Evolutionary conservation across 257 asterid species (phyloP).

Genomic region (Oldenlandia corymbosa): DNA sequence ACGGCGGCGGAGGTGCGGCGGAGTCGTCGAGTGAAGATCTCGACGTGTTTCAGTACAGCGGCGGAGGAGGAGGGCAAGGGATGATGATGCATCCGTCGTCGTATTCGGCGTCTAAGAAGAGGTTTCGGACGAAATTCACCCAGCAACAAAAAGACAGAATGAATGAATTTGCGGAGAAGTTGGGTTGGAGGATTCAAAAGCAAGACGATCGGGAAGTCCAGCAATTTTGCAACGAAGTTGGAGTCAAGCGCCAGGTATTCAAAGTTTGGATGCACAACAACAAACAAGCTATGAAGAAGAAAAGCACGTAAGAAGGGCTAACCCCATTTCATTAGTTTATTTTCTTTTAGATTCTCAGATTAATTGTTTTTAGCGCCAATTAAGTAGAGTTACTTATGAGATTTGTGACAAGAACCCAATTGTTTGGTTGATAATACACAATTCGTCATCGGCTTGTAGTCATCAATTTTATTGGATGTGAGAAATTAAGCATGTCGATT

Average conservation of each 20-base stretch:
- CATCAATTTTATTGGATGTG: too few relatives aligned
- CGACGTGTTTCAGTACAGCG: constrained; percentile 25
- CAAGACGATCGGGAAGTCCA: constrained; percentile 53
- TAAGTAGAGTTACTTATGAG: too few relatives aligned
- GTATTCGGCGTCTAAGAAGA: constrained; percentile 41
- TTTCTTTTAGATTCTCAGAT: not conserved
- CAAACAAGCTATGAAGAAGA: constrained; percentile 69
- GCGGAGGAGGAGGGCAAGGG: not conserved
- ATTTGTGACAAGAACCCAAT: too few relatives aligned
- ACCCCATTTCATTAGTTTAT: too few relatives aligned
- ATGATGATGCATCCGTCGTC: not conserved
- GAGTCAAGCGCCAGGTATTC: constrained; percentile 62
- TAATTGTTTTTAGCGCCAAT: too few relatives aligned
- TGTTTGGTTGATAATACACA: too few relatives aligned
- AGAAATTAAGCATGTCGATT: too few relatives aligned
- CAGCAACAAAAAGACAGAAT: constrained; percentile 56
- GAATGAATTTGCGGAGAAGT: constrained; percentile 51
- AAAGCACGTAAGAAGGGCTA: constrained; percentile 24
- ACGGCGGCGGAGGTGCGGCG: constrained; percentile 31
- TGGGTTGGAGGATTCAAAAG: constrained; percentile 64
- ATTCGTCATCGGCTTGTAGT: too few relatives aligned
- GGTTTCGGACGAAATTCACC: constrained; percentile 66
- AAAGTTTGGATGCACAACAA: constrained; percentile 89
- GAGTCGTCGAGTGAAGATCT: constrained; percentile 73
- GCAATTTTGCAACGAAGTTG: constrained; percentile 44